Base-by-base conservation (phyloP, 768 basidiomycete genomes). In the Porphyrellus cyaneotinctus region DNA sequence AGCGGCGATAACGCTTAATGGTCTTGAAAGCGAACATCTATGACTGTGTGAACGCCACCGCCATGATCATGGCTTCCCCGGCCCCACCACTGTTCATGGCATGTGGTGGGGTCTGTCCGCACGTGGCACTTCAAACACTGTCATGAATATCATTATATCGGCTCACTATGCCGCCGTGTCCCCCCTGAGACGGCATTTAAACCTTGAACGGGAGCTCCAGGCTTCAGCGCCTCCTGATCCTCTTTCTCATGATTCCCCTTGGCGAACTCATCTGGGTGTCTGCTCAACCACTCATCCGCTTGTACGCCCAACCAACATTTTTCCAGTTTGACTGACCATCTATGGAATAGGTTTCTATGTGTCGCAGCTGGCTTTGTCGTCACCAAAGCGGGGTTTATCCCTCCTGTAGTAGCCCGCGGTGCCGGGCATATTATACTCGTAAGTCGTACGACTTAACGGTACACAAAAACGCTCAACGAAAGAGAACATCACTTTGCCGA, bases 261-360 rank as follows among this genome's bases (percentile, higher is more conserved):
- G 76, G 81, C 13, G 69, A 75, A 14, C 68, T 85, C 48, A 79
- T 86, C 46, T 86, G 85, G 84, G 75, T 82, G 24, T 83, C 85
- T 20, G 72, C 74, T 41, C 73, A 81, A 49, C 84, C 84, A 3
- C 68, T 86, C 42, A 70, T 85, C 51, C 75, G 83, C 57, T 65
- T 86, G 84, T 83, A 62, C 51, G 80, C 67, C 23, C 37, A 28
- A 43, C 33, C 32, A 46, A 5, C 17, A 20, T 24, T 20, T 8
- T 36, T 11, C 7, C 46, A 32, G 26, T 11, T 23, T 28, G n/a
- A 54, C 55, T 53, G 37, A 49, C 32, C 24, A 23, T 49, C 41
- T 49, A 11, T 17, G 32, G 39, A 45, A n/a, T 26, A 87, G 84
- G 30, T 74, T 80, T 11, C 63, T 85, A 24, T 81, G 78, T 47